Conservation (phyloP, 148 eudicot species). For the Tetragonia tetragonoides region DNA sequence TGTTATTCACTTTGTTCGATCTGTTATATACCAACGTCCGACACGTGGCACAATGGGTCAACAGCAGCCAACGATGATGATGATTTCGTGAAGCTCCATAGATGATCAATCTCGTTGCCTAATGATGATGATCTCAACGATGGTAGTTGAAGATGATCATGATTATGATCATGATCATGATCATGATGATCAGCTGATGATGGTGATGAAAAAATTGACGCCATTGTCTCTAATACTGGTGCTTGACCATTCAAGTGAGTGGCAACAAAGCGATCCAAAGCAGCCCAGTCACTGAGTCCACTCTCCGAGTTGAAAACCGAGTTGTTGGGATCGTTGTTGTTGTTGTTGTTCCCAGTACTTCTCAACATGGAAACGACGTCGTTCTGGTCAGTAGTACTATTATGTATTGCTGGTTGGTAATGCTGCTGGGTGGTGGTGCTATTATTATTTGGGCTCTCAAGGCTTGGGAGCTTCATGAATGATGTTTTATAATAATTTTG, state of each 20-base stretch:
- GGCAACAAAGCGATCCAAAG: conserved; percentile 36
- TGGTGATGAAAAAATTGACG: conserved; percentile 28
- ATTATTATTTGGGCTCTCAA: conserved; percentile 30
- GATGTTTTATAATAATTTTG: not conserved
- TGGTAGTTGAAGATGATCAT: conserved; percentile 10
- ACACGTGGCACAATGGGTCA: conserved; percentile 44
- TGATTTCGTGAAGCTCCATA: conserved; percentile 38
- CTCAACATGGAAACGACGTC: conserved; percentile 23
- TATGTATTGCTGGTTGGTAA: conserved; percentile 6
- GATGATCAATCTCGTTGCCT: conserved; percentile 6
- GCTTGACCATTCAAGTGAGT: conserved; percentile 34
- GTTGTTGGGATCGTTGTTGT: conserved; percentile 12
- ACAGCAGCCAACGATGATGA: conserved; percentile 19
- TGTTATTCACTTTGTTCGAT: conserved; percentile 6
- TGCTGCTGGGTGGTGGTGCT: conserved; percentile 14
- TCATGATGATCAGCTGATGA: conserved; percentile 19
- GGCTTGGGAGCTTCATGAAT: conserved; percentile 32
- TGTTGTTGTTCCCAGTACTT: not conserved
- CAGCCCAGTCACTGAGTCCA: conserved; percentile 36
- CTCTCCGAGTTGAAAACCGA: conserved; percentile 17
- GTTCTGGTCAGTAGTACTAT: conserved; percentile 16
- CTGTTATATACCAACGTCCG: conserved; percentile 28
- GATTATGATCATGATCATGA: conserved; percentile 11
- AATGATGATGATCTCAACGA: conserved; percentile 29
- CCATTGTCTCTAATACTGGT: conserved; percentile 9